Conservation (phyloP, 2,329 filamentous ascomycete genomes). For the Sporothrix humicola region DNA sequence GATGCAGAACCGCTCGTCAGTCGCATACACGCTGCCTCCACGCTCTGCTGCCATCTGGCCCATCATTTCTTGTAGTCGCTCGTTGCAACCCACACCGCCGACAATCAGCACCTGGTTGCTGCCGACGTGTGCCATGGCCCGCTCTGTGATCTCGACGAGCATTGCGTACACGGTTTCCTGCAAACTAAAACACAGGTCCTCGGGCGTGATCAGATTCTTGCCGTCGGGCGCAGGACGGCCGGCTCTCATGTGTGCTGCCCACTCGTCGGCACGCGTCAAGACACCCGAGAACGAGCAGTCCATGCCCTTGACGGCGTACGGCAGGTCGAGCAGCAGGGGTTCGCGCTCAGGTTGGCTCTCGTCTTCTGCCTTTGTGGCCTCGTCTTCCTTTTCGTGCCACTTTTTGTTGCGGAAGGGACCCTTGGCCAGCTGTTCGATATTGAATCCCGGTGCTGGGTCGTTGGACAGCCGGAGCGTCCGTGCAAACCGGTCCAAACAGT, state of each 20-base stretch:
- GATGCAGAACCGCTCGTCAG: constrained; percentile 96
- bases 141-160: constrained; percentile 97
- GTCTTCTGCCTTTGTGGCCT: background rate
- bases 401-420: constrained; percentile 37
- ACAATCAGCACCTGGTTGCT: constrained; percentile 91
- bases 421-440: constrained; percentile 91
- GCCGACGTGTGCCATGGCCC: constrained; percentile 97
- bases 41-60: constrained; percentile 88
- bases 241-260: constrained; percentile 70
- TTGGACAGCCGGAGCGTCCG: constrained; percentile 90
- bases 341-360: constrained; percentile 59
- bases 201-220: constrained; percentile 73
- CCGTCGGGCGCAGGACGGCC: constrained; percentile 54
- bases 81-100: constrained; percentile 93
- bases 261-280: constrained; percentile 77
- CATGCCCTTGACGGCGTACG: constrained; percentile 98
- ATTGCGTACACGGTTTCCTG: constrained; percentile 97
- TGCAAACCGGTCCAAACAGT: constrained; percentile 95
- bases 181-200: constrained; percentile 89
- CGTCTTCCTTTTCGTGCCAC: background rate
- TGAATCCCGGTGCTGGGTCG: constrained; percentile 95
- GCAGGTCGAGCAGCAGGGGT: constrained; percentile 77
- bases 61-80: constrained; percentile 98
- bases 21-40: constrained; percentile 89
- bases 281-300: constrained; percentile 97